Base-by-base conservation (phyloP, 306 rosid species). In the Mimosa pudica region DNA sequence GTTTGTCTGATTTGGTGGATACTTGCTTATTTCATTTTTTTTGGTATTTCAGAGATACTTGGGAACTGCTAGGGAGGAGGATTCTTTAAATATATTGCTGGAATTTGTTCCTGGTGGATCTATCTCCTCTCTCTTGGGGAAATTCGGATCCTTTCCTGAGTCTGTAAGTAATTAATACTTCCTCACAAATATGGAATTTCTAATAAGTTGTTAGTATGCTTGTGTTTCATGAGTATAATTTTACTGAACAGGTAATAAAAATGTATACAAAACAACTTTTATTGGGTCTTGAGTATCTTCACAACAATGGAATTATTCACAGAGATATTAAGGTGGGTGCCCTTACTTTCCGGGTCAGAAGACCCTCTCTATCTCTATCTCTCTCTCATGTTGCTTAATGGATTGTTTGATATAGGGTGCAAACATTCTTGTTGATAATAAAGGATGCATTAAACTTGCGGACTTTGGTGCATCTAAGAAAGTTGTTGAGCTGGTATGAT, bases 41-140 rank as follows among this genome's bases (percentile, higher is more conserved):
- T 1, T 67, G 12, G 52, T 72, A 16, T 55, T 49, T 42, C 70
- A 92, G 97, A 89, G 97, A 85, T 94, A 92, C 78, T 81, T 94
- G 88, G 98, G 97, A 74, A 94, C 97, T 77, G 93, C 94, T 57
- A 88, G 98, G 77, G 98, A 92, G 89, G 87, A 85, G 55, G 94
- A 87, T 42, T 92, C 98, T 16, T 80, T 94, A 83, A 94, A 94
- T 86, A 94, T 94, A 76, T 84, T 94, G 68, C 85, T 94, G 88
- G 98, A 94, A 80, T 94, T 94, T 77, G 98, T 94, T 68, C 93
- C 98, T 2, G 97, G 97, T 7, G 98, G 98, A 84, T 94, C 98
- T 41, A 90, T 90, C 86, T 92, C 97, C 2, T 94, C 97, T 8
- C 89, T 94, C 32, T 66, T 94, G 82, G 98, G 98, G 79, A 94